Evolutionary conservation across 106 monocot genomes (phyloP), one percentile per base, ranked within the genome.

Genomic region (Apostasia shenzhenica): DNA sequence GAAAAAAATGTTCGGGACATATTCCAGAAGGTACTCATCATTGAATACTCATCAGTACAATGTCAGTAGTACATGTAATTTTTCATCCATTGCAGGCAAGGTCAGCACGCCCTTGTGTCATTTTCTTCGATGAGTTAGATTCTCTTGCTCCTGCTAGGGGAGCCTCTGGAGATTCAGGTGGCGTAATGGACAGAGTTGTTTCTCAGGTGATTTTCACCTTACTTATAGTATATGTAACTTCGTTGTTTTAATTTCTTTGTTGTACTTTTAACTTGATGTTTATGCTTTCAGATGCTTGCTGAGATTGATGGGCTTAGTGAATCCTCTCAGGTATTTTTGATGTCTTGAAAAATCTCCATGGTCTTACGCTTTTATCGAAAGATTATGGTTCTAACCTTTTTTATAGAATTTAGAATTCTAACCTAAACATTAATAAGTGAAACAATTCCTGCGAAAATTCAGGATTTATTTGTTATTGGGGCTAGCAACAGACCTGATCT

Each of bases 121-220:
- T 99, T 69, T 99, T 99, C 85, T 99, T 99, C 81, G 99, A 99
- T 80, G 99, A 99, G 67, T 85, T 99, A 59, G 92, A 99, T 78
- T 99, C 99, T 51, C 89, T 99, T 74, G 93, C 93, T 71, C 99
- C 99, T 77, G 99, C 93, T 72, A 81, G 99, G 45, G 99, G 99
- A 68, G 92, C 99, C 5, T 92, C 99, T 57, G 89, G 93, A 54
- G 92, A 99, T 88, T 99, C 99, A 48, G 99, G 90, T 58, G 99
- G 99, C 73, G 99, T 99, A n/a, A 93, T 99, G 99, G 93, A 99
- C 44, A 81, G 99, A 77, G 99, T 99, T 56, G 99, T 99, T 72
- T 93, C 99, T 63, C 99, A 93, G 87, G 99, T 90, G 55, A 70
- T 40, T 49, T 54, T 39, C 41, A 14, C 55, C 61, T 39, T 45